Conservation (phyloP, 2,329 filamentous ascomycete genomes). For the Diaporthe citrichinensis region DNA sequence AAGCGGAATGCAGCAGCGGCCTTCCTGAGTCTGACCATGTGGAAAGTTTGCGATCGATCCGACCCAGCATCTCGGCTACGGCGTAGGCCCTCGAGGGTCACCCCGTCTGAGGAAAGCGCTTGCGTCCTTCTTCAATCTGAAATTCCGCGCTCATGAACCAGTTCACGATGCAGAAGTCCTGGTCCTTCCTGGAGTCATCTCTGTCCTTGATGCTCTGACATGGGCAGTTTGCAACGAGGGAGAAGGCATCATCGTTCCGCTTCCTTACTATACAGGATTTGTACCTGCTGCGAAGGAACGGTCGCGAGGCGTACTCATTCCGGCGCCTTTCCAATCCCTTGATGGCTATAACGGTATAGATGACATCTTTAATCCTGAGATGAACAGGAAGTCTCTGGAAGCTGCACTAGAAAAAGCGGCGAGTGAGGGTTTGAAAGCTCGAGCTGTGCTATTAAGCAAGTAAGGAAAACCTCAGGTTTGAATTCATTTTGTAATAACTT, state of each 20-base stretch:
- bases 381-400: constrained; percentile 42
- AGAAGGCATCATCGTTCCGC: constrained; percentile 49
- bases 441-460: constrained; percentile 42
- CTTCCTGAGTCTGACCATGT: not conserved
- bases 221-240: constrained; percentile 49
- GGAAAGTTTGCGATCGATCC: constrained; percentile 41
- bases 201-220: constrained; percentile 46
- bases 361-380: constrained; percentile 43
- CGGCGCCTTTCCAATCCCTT: constrained; percentile 41
- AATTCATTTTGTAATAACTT: not conserved
- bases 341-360: constrained; percentile 43
- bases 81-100: constrained; percentile 48
- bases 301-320: constrained; percentile 41
- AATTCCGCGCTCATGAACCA: constrained; percentile 41
- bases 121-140: constrained; percentile 45
- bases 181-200: constrained; percentile 47
- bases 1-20: too few relatives aligned
- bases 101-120: constrained; percentile 45
- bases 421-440: constrained; percentile 32
- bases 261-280: constrained; percentile 50
- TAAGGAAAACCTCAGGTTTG: constrained; percentile 14
- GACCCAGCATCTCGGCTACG: constrained; percentile 47
- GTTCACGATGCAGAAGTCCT: constrained; percentile 46
- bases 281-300: constrained; percentile 44
- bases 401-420: constrained; percentile 39